Conservation (phyloP, 148 eudicot genomes). For the Chenopodium album region DNA sequence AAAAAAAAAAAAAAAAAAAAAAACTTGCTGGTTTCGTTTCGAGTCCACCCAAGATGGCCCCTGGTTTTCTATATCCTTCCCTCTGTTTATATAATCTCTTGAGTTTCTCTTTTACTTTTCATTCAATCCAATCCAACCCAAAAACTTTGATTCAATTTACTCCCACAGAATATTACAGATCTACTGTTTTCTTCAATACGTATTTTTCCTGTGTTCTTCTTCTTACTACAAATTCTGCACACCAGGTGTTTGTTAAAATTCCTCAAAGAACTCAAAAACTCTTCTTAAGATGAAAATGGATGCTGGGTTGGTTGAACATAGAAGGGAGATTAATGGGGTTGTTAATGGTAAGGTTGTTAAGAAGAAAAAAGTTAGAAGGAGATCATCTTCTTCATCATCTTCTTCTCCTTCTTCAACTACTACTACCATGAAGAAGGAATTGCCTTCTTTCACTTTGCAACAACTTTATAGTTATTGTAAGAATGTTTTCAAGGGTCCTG, state of each 20-base stretch:
- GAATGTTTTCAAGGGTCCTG: slow-evolving; percentile 64
- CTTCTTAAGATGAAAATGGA: slow-evolving; percentile 31
- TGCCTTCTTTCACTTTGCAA: slow-evolving; percentile 42
- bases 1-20: neutral
- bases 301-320: slow-evolving; percentile 33
- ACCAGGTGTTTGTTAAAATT: slow-evolving; percentile 25
- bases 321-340: slow-evolving; percentile 25
- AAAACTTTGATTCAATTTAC: neutral
- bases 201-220: slow-evolving; percentile 2
- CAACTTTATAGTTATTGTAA: slow-evolving; percentile 48
- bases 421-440: slow-evolving; percentile 14
- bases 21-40: slow-evolving; percentile 25
- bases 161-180: slow-evolving; percentile 23
- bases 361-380: slow-evolving; percentile 41
- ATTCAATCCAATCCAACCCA: neutral
- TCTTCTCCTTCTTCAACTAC: neutral
- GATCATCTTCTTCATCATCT: slow-evolving; percentile 1
- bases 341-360: slow-evolving; percentile 38
- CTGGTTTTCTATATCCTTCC: slow-evolving; percentile 32
- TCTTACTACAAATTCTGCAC: neutral
- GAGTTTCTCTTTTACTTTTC: neutral
- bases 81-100: slow-evolving; percentile 12
- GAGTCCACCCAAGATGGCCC: slow-evolving; percentile 36
- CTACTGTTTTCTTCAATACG: neutral
- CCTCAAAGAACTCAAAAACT: slow-evolving; percentile 10